Conservation (phyloP, 345 rosid species). For the Passiflora organensis region DNA sequence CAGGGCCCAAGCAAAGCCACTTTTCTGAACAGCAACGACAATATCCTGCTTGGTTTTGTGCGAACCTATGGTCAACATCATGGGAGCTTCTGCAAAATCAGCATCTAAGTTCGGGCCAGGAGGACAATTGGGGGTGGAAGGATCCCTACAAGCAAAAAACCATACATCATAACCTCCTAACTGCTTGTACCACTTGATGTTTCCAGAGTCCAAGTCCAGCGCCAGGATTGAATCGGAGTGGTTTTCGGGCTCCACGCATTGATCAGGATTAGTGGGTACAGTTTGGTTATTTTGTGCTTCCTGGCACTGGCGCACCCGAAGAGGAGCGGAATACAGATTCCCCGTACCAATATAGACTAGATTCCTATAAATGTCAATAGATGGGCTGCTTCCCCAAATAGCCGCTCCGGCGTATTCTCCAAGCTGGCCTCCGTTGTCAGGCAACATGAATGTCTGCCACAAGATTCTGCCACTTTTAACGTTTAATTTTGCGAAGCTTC, state of each 20-base stretch:
- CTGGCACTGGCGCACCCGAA: slow-evolving; percentile 19
- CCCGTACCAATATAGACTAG: slow-evolving; percentile 35
- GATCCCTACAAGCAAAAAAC: slow-evolving; percentile 23
- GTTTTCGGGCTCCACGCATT: slow-evolving; percentile 25
- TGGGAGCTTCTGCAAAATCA: slow-evolving; percentile 34
- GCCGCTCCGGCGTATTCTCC: slow-evolving; percentile 28
- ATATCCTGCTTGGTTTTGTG: slow-evolving; percentile 15
- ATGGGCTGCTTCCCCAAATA: slow-evolving; percentile 34
- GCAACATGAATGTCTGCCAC: slow-evolving; percentile 29
- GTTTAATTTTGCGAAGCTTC: slow-evolving; percentile 22
- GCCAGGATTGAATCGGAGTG: slow-evolving; percentile 26
- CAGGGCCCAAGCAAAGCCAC: slow-evolving; percentile 32
- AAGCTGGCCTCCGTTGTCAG: slow-evolving; percentile 10
- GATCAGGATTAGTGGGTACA: slow-evolving; percentile 16
- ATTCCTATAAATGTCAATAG: slow-evolving; percentile 24
- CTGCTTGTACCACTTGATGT: slow-evolving; percentile 27
- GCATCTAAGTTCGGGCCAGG: slow-evolving; percentile 31
- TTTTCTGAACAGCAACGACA: slow-evolving; percentile 26
- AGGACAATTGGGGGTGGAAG: slow-evolving; percentile 22
- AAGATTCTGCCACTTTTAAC: slow-evolving; percentile 12
- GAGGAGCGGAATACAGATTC: slow-evolving; percentile 32
- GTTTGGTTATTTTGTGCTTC: slow-evolving; percentile 28
- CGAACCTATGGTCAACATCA: slow-evolving; percentile 19
- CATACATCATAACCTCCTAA: slow-evolving; percentile 32
- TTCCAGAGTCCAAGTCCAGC: slow-evolving; percentile 24